phyloP scores from a whole-genome alignment of 2,329 filamentous ascomycete genomes.

The Beauveria scarabaeidicola region DNA sequence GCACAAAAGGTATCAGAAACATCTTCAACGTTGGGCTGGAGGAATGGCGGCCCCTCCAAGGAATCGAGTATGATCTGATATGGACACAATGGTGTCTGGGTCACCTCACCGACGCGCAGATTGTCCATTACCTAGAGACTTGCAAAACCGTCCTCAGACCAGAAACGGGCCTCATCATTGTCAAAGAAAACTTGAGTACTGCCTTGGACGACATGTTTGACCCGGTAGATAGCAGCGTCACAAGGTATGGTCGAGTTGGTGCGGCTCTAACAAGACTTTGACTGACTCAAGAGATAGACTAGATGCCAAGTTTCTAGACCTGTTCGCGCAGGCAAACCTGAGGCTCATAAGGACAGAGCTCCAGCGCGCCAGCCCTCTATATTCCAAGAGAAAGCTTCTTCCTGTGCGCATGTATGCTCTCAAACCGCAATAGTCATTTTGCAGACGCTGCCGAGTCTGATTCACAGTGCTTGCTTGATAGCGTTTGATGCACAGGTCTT shows the following conservation, averaged over 20 bases:
- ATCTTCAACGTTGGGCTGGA: slow-evolving; percentile 70
- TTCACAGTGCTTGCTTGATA: not conserved
- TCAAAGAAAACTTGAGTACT: slow-evolving; percentile 61
- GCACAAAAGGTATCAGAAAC: slow-evolving; percentile 47
- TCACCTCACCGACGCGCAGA: slow-evolving; percentile 66
- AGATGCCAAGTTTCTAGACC: slow-evolving; percentile 58
- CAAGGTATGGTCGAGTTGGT: slow-evolving; percentile 37
- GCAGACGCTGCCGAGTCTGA: not conserved
- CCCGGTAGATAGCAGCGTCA: slow-evolving; percentile 67
- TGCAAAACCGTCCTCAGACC: slow-evolving; percentile 39
- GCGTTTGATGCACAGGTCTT: too few species aligned
- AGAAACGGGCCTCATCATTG: slow-evolving; percentile 25
- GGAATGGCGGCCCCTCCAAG: slow-evolving; percentile 48
- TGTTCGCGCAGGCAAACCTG: slow-evolving; percentile 65
- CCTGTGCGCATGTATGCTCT: slow-evolving; percentile 75
- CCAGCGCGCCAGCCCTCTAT: slow-evolving; percentile 60
- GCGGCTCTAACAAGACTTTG: not conserved
- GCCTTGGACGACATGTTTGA: slow-evolving; percentile 62
- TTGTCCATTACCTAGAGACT: slow-evolving; percentile 57
- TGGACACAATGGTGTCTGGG: slow-evolving; percentile 31
- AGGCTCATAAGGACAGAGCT: slow-evolving; percentile 59
- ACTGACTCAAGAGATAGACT: slow-evolving; percentile 35
- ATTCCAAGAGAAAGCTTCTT: slow-evolving; percentile 42
- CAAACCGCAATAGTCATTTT: slow-evolving; percentile 23
- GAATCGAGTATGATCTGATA: slow-evolving; percentile 40